phyloP scores from a whole-genome alignment of 169 alveolate species.

The Plasmodium reichenowi region DNA sequence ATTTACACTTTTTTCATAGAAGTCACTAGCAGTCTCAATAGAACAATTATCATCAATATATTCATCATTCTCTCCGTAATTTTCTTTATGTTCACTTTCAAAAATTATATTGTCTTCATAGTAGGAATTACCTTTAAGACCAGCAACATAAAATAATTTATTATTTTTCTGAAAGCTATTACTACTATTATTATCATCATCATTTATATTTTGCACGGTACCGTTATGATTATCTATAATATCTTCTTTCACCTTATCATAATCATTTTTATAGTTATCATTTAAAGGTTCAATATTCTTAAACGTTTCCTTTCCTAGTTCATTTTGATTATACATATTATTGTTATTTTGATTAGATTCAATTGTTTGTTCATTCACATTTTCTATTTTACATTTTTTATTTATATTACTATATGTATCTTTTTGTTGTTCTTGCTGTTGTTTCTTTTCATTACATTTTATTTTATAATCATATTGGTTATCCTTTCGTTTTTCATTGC shows the following conservation, averaged over 20 bases:
- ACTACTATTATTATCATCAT: too few species aligned
- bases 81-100: constrained; percentile 21
- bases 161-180: neutral
- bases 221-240: too few species aligned
- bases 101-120: constrained; percentile 62
- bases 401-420: too few species aligned
- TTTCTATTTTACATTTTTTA: too few species aligned
- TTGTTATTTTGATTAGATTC: too few species aligned
- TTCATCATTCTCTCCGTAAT: constrained; percentile 28
- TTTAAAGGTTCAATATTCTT: too few species aligned
- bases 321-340: too few species aligned
- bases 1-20: constrained; percentile 17
- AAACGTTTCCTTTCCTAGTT: too few species aligned
- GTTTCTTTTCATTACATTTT: neutral
- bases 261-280: neutral
- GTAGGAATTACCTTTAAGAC: constrained; percentile 58
- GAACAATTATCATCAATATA: constrained; percentile 40
- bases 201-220: too few species aligned
- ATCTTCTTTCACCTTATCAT: neutral
- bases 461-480: neutral
- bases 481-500: neutral
- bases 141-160: neutral
- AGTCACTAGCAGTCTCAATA: constrained; percentile 60
- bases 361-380: too few species aligned
- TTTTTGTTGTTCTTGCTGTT: neutral